phyloP scores from a whole-genome alignment of 768 basidiomycete genomes.

The Phlebiopsis gigantea region DNA sequence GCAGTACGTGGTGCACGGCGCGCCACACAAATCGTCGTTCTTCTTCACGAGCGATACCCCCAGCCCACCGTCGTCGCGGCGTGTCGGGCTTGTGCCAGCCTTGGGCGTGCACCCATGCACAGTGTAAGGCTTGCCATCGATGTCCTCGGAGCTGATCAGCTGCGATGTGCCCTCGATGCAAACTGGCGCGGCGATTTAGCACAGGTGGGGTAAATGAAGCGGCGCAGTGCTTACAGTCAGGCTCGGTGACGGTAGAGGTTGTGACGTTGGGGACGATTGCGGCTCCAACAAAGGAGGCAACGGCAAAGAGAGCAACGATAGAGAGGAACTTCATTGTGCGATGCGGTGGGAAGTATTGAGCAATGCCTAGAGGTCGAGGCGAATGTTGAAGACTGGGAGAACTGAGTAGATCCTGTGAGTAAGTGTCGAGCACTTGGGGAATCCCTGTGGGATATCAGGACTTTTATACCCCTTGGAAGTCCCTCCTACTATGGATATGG shows the following conservation, averaged over 20 bases:
- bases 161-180: neutral
- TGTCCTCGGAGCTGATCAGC: neutral
- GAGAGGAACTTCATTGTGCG: neutral
- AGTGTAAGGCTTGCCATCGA: neutral
- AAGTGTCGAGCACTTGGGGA: neutral
- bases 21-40: neutral
- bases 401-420: neutral
- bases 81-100: neutral
- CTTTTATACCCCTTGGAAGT: neutral
- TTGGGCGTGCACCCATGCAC: neutral
- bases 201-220: neutral
- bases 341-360: neutral
- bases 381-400: too few relatives aligned
- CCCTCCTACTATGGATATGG: neutral
- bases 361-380: neutral
- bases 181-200: neutral
- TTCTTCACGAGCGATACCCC: neutral
- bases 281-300: neutral
- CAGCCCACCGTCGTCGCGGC: neutral
- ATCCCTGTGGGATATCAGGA: too few relatives aligned
- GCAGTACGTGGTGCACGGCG: constrained; percentile 7
- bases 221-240: neutral
- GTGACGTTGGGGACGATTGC: neutral
- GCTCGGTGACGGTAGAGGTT: neutral
- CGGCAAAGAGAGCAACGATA: neutral